Base-by-base conservation (phyloP, 2,329 filamentous ascomycete genomes). In the Diaporthe destruens region DNA sequence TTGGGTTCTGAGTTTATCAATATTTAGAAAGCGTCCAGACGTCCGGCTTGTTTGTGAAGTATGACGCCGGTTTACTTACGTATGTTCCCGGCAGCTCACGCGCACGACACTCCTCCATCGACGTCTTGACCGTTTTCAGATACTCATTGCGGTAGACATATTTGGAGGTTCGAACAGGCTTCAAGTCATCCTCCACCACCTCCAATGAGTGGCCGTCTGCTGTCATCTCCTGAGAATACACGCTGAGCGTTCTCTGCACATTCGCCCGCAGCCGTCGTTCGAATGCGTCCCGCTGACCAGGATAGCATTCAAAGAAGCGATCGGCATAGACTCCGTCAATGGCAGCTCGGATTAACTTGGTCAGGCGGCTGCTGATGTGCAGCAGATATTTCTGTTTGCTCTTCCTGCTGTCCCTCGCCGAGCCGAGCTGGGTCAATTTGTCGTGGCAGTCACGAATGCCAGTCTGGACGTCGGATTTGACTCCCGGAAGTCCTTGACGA, bases 371-470 rank as follows among this genome's bases (percentile, higher is more conserved):
- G 29, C 72, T 73, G 42, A 74, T 55, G 47, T 49, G 2, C 74
- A 73, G 29, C 44, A 72, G 42, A 65, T 55, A 66, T 74, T 71
- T 69, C 49, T 76, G 72, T 32, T 76, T 76, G 71, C 91, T 84
- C 0, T 80, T 71, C 0, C 81, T 34, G 0, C 84, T 88, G 2
- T 76, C 78, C 7, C 89, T 82, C 11, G 85, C 81, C 1, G 81
- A 79, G 0, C 91, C 90, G 0, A 92, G 82, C 12, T 80, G 80
- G 0, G 81, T 73, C 2, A 92, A 79, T 0, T 77, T 78, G 0
- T 75, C 74, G 5, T 82, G 76, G 68, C 84, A 86, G 0, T 78
- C 76, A 0, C 73, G 53, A 0, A 84, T 80, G 32, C 81, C 80
- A 0, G 59, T 32, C 20, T 83, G 79, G 3, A 89, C 84, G 2